Conservation (phyloP, 306 rosid species). For the Medicago lupulina region DNA sequence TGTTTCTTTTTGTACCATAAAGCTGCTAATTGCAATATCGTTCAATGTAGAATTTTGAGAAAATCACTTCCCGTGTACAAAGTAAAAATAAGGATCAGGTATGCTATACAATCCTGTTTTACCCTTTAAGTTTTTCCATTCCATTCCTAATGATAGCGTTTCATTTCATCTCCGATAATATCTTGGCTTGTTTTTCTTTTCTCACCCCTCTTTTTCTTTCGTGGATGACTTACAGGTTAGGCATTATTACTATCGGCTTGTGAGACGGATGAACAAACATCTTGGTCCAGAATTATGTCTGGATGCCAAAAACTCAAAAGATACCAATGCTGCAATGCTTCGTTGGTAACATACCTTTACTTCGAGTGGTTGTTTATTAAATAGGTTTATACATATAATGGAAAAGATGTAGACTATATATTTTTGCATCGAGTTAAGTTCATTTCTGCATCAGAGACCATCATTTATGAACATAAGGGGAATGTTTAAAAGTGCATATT, state of each 20-base stretch:
- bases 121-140: constrained; percentile 18
- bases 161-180: constrained; percentile 16
- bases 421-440: constrained; percentile 25
- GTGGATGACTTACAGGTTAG: constrained; percentile 66
- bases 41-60: constrained; percentile 89
- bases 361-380: constrained; percentile 9
- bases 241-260: constrained; percentile 97
- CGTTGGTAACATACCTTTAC: constrained; percentile 70
- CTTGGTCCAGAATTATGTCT: constrained; percentile 90
- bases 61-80: constrained; percentile 92
- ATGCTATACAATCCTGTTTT: constrained; percentile 15
- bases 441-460: background rate
- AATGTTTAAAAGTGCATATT: constrained; percentile 31
- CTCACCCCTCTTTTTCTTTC: constrained; percentile 29
- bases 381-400: constrained; percentile 9
- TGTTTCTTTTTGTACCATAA: constrained; percentile 30
- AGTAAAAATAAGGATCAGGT: constrained; percentile 98
- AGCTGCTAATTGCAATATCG: constrained; percentile 39
- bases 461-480: background rate
- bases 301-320: constrained; percentile 93
- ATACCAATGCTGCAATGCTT: constrained; percentile 98
- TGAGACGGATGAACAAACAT: constrained; percentile 98
- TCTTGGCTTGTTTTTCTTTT: constrained; percentile 29
- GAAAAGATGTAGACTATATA: constrained; percentile 1
- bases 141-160: constrained; percentile 4